Evolutionary conservation across 306 rosid genomes (phyloP).

Genomic region (Cicer bijugum): DNA sequence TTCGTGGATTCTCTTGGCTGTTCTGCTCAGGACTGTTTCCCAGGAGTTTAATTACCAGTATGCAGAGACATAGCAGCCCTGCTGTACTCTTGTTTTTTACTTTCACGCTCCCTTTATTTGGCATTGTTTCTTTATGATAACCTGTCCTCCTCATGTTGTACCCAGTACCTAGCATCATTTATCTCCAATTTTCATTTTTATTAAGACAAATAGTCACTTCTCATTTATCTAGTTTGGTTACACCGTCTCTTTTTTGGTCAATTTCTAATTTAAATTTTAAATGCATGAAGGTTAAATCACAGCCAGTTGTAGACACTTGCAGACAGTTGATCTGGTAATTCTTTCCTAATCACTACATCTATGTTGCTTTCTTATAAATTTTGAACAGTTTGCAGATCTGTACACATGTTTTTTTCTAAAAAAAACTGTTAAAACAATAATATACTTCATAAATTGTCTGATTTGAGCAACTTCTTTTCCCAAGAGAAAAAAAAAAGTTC

Average conservation of each 20-base stretch:
- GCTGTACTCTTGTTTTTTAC: background rate
- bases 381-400: too few species aligned
- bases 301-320: conserved; percentile 68
- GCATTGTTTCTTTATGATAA: background rate
- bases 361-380: too few species aligned
- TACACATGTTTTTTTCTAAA: too few species aligned
- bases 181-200: conserved; percentile 1
- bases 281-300: conserved; percentile 79
- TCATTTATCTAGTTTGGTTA: conserved; percentile 24
- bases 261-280: conserved; percentile 39
- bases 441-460: too few species aligned
- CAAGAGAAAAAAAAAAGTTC: too few species aligned
- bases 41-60: background rate
- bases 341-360: background rate
- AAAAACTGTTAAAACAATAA: too few species aligned
- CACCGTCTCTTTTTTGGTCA: conserved; percentile 6
- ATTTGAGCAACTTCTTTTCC: too few species aligned
- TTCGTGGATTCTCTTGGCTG: too few species aligned
- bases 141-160: conserved; percentile 6
- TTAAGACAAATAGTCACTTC: background rate
- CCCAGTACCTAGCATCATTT: conserved; percentile 2
- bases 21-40: too few species aligned
- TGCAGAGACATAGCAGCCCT: background rate
- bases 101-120: background rate
- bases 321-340: conserved; percentile 72